Evolutionary conservation across 2,329 filamentous ascomycete species (phyloP).

Genomic region (Calcarisporium arbuscula): DNA sequence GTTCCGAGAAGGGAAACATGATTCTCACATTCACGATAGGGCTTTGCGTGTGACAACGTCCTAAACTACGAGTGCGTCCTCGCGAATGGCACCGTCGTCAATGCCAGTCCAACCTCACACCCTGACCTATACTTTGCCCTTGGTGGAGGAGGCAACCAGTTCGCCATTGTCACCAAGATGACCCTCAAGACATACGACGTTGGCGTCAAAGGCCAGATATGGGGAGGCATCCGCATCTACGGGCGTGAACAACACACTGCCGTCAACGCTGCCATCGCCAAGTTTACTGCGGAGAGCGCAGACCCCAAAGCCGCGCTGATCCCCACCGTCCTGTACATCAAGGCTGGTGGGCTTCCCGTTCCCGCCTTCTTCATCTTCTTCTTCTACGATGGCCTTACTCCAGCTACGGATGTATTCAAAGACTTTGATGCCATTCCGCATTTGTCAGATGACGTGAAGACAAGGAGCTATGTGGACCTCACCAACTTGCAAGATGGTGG

Average conservation of each 20-base stretch:
- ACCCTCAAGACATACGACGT: conserved; percentile 35
- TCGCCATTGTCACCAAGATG: conserved; percentile 37
- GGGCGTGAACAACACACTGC: conserved; percentile 20
- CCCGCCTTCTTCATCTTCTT: conserved; percentile 51
- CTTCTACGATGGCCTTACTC: conserved; percentile 53
- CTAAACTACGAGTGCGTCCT: conserved; percentile 39
- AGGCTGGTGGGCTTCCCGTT: conserved; percentile 20
- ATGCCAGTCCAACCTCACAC: conserved; percentile 27
- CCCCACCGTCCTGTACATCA: conserved; percentile 39
- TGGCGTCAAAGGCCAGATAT: conserved; percentile 31
- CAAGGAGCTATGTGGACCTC: conserved; percentile 40
- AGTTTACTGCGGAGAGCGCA: conserved; percentile 51
- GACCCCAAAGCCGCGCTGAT: conserved; percentile 57
- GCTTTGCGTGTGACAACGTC: conserved; percentile 38
- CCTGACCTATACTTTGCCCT: conserved; percentile 40
- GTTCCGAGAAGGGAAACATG: too few species aligned
- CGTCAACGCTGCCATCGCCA: conserved; percentile 41
- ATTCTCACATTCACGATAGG: too few species aligned
- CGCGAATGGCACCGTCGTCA: conserved; percentile 32
- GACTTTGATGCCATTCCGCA: conserved; percentile 45
- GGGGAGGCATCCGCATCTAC: conserved; percentile 34
- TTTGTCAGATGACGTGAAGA: conserved; percentile 36
- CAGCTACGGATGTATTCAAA: conserved; percentile 47
- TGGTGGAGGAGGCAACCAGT: conserved; percentile 42
- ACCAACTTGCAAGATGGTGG: conserved; percentile 8